Evolutionary conservation across 805 yeast species (phyloP), one percentile per base, ranked within the genome.

Genomic region (Candida tibetensis): DNA sequence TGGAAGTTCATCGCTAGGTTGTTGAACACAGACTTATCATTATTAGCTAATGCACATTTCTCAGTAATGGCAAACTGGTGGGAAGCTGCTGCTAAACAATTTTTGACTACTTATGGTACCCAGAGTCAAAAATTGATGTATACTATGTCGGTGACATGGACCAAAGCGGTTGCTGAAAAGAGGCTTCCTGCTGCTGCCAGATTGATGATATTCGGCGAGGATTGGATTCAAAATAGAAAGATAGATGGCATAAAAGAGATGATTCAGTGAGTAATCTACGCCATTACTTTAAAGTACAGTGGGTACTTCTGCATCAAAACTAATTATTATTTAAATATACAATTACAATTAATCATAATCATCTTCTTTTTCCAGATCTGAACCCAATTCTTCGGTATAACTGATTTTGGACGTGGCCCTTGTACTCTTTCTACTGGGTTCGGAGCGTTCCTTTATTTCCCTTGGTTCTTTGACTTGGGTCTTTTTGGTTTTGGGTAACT

Each of bases 11-110:
- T 84, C n/a, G 82, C 96, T 0, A 66, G 97, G 30, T 58, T 78
- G 35, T 66, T 85, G 30, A 89, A 93, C 60, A 63, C 73, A 0
- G 74, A 79, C 1, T 23, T 53, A 2, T 64, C 65, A 0, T 56
- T 74, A 10, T 53, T 89, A 9, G 66, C 78, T 0, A 82, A 86
- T 46, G 74, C 83, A 1, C 95, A 90, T 56, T 90, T 72, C 53
- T 69, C 79, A 0, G 76, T 83, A 2, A 72, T 81, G 3, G 82
- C 87, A 2, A 77, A 84, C 23, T 90, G 97, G 97, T 88, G 97
- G 95, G 98, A 93, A 47, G 79, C 89, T 4, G 71, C 83, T 34
- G 90, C 85, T 0, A 44, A 49, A 6, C 69, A 78, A 29, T 76
- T 91, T 39, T 37, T 71, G 5, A 52, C 54, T 7, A 72, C 70